Base-by-base conservation (phyloP, 192 early-diverging fungal genomes). In the Podila minutissima region DNA sequence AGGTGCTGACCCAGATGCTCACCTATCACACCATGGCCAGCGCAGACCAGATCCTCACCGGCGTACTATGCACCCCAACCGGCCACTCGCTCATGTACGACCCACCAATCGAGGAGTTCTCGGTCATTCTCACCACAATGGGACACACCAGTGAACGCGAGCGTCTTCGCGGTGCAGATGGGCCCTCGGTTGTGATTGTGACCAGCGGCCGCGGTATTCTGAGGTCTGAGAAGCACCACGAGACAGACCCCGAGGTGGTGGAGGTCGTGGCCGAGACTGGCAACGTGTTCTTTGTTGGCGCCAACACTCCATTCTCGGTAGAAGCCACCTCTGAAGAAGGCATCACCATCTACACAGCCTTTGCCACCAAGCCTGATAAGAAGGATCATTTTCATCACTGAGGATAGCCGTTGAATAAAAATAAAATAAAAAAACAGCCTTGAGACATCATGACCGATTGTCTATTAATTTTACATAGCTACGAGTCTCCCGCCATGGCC, bases 41-140 rank as follows among this genome's bases (percentile, higher is more conserved):
- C 9, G 86, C 92, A 32, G 86, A 87, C n/a, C 94, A 97, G 84
- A 87, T 98, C 69, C 84, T 98, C 66, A 83, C 75, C 11, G 93
- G 94, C 0, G 87, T 83, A 7, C 69, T 82, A 24, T 88, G 88
- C 73, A 71, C 85, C n/a, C 83, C 62, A 20, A 74, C 83, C 0
- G 57, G 66, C 19, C 81, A 85, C 29, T 90, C 93, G n/a, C 53
- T 88, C 6, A 75, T 96, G 28, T 99, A 99, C 84, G 94, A 98
- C 82, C 97, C 97, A 32, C 97, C 97, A 13, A 98, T 99, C 70
- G 94, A 94, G 15, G 98, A 99, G 78, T 99, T 99, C 76, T 88
- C 94, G 4, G 94, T 99, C 57, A 75, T 93, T 12, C 74, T 89
- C 28, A 95, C 95, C 0, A 72, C 51, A 0, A 74, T 96, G 22